Percentiles rank a stretch among this genome's conserved stretches.
These are phyloP conservation scores for Sugiyamaella mastotermitis DNA, from an alignment of 805 yeast genomes.

Conservation along the genomic window DNA sequence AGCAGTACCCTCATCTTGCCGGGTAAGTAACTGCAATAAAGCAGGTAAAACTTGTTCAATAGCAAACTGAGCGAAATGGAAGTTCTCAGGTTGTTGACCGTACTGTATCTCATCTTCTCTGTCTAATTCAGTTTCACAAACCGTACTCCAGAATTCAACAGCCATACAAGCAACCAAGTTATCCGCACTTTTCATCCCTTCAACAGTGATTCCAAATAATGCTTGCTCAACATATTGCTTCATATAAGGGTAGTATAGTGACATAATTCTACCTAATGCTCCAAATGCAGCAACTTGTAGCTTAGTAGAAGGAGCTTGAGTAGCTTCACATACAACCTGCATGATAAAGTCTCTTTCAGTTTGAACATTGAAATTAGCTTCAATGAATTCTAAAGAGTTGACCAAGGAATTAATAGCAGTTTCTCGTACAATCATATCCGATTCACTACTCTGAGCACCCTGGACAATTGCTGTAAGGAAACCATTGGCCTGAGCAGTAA, in stretches of 20 bases:
- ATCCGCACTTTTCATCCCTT: slow-evolving; percentile 79
- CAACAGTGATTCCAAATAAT: slow-evolving; percentile 76
- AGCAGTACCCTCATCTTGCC: slow-evolving; percentile 71
- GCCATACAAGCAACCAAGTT: slow-evolving; percentile 96
- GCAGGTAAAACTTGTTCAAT: slow-evolving; percentile 84
- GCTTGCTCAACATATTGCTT: slow-evolving; percentile 97
- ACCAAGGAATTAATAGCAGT: slow-evolving; percentile 91
- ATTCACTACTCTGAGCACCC: slow-evolving; percentile 85
- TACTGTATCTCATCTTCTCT: slow-evolving; percentile 41
- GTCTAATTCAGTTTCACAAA: slow-evolving; percentile 95
- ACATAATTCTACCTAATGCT: slow-evolving; percentile 88
- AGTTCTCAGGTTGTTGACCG: slow-evolving; percentile 38
- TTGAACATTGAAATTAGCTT: slow-evolving; percentile 81
- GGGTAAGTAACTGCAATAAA: slow-evolving; percentile 66
- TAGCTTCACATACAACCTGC: slow-evolving; percentile 99
- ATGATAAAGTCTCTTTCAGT: slow-evolving; percentile 95
- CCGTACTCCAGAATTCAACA: slow-evolving; percentile 98
- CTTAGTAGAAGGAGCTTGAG: slow-evolving; percentile 79
- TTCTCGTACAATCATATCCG: slow-evolving; percentile 66
- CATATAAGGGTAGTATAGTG: slow-evolving; percentile 83
- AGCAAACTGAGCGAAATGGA: slow-evolving; percentile 81
- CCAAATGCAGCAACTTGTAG: slow-evolving; percentile 94
- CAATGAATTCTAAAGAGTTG: slow-evolving; percentile 84
- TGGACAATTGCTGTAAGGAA: slow-evolving; percentile 93
- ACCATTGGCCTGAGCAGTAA: slow-evolving; percentile 82